phyloP scores from a whole-genome alignment of 805 yeast genomes.

The Wickerhamomyces pijperi region DNA sequence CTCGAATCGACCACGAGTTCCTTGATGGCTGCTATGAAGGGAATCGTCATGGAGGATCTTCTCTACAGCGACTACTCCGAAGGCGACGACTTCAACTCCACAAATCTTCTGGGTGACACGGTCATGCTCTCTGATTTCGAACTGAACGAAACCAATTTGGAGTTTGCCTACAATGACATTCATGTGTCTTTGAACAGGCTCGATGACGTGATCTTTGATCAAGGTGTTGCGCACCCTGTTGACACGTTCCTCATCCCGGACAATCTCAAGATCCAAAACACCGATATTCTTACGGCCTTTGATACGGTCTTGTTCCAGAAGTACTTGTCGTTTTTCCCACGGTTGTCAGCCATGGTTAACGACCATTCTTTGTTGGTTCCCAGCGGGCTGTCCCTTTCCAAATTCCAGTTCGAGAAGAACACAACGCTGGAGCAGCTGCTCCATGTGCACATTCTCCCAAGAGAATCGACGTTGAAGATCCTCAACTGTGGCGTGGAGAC shows the following conservation, averaged over 20 bases:
- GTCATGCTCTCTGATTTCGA: constrained; percentile 11
- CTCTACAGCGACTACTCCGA: constrained; percentile 51
- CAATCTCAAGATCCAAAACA: constrained; percentile 37
- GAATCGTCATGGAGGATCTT: constrained; percentile 48
- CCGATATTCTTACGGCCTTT: constrained; percentile 46
- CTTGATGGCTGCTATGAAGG: constrained; percentile 41
- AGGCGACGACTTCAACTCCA: constrained; percentile 16
- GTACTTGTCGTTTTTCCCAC: constrained; percentile 33
- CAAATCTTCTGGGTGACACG: constrained; percentile 20
- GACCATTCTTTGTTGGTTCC: constrained; percentile 65
- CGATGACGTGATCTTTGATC: constrained; percentile 62
- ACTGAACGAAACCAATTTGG: constrained; percentile 12
- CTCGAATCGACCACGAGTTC: constrained; percentile 40
- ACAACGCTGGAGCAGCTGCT: constrained; percentile 41
- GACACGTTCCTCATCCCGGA: constrained; percentile 46
- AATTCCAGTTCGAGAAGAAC: constrained; percentile 34
- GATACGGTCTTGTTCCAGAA: constrained; percentile 34
- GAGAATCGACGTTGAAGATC: constrained; percentile 34
- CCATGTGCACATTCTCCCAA: constrained; percentile 59
- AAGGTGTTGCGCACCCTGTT: constrained; percentile 78
- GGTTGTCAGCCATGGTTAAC: constrained; percentile 30
- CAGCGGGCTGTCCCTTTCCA: constrained; percentile 39
- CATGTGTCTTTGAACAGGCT: constrained; percentile 21
- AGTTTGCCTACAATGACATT: constrained; percentile 13
- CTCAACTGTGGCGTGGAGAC: constrained; percentile 35